Percentiles rank a stretch among this genome's conserved stretches.
These are phyloP conservation scores for Gracilariopsis chorda DNA, from an alignment of 23 red algal species.

Conservation along the genomic window DNA sequence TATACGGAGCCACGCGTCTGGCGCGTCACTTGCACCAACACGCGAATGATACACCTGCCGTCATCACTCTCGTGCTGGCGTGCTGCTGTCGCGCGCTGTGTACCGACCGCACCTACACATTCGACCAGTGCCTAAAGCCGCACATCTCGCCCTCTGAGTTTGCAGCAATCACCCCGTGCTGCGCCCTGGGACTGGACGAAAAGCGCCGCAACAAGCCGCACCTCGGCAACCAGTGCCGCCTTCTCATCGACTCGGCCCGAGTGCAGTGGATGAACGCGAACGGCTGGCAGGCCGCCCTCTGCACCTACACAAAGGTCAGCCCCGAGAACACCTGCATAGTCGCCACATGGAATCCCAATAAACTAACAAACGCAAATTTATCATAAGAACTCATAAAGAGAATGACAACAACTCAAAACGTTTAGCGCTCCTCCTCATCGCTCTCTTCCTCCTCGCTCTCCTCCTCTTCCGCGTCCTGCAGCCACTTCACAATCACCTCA, in stretches of 20 bases:
- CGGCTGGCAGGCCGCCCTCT: slow-evolving; percentile 31
- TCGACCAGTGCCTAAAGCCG: background rate
- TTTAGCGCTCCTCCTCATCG: background rate
- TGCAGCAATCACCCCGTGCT: background rate
- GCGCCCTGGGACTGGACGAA: background rate
- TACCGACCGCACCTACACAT: background rate
- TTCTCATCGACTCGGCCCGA: slow-evolving; percentile 13
- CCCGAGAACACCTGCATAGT: slow-evolving; percentile 40
- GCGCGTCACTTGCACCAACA: background rate
- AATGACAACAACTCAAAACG: background rate
- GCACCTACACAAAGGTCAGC: background rate
- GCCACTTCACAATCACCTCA: slow-evolving; percentile 75
- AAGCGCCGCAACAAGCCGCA: background rate
- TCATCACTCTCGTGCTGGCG: background rate
- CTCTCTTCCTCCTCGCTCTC: slow-evolving; percentile 31
- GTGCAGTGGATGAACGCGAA: background rate
- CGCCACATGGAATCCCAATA: slow-evolving; percentile 1
- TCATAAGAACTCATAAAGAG: background rate
- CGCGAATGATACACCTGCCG: background rate
- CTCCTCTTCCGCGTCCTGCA: slow-evolving; percentile 75
- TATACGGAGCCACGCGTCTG: background rate
- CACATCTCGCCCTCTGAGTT: background rate
- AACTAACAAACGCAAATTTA: background rate
- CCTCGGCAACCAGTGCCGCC: background rate
- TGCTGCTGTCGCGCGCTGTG: slow-evolving; percentile 23